phyloP scores from a whole-genome alignment of 495 filamentous ascomycete species.

The Annulohypoxylon bovei region DNA sequence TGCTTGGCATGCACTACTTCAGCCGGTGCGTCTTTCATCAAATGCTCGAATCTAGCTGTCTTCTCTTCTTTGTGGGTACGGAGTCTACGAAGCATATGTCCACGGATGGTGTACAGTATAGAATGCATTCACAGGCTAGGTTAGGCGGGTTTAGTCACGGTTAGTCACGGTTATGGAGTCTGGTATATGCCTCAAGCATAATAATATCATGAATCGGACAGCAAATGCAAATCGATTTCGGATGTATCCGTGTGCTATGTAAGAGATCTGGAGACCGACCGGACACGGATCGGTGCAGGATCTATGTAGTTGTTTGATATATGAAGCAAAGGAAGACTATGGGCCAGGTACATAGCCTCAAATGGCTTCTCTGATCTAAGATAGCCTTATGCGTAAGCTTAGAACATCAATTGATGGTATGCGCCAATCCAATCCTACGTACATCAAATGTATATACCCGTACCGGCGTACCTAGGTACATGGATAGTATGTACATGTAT shows the following conservation, averaged over 20 bases:
- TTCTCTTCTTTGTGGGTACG: constrained; percentile 16
- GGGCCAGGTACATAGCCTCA: neutral
- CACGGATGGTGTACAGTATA: constrained; percentile 29
- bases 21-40: neutral
- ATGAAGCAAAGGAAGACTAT: neutral
- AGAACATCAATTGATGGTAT: neutral
- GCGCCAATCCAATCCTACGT: neutral
- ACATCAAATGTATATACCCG: neutral
- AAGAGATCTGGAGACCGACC: neutral
- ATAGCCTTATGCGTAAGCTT: constrained; percentile 6
- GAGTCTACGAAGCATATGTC: constrained; percentile 25
- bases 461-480: neutral
- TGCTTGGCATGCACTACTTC: constrained; percentile 1
- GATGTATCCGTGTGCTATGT: neutral
- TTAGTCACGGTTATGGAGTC: constrained; percentile 25
- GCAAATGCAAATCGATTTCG: neutral
- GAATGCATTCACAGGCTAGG: constrained; percentile 33
- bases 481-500: neutral
- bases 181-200: constrained; percentile 23
- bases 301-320: constrained; percentile 1
- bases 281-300: neutral
- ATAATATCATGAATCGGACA: constrained; percentile 22
- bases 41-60: neutral
- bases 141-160: neutral
- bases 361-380: constrained; percentile 2